Percentiles rank a stretch among this genome's conserved stretches.
Conservation (phyloP, 768 basidiomycete genomes). For the Xanthoconium purpureum region DNA sequence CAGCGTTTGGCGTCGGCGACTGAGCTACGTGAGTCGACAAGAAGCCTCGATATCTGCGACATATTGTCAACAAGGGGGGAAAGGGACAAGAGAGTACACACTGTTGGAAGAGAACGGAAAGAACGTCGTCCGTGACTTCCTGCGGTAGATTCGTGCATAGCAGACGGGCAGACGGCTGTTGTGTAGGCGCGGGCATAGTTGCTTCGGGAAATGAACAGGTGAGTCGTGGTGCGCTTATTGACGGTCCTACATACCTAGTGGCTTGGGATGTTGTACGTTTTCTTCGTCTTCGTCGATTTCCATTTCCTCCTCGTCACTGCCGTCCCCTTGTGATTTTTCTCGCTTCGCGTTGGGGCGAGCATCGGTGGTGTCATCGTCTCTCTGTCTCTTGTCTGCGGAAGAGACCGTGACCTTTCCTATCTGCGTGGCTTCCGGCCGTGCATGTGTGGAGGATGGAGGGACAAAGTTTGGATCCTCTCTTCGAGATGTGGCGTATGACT, state of each 20-base stretch:
- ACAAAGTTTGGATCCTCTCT: slow-evolving; percentile 81
- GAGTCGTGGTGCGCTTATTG: slow-evolving; percentile 4
- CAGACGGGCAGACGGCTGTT: slow-evolving; percentile 58
- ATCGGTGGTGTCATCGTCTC: slow-evolving; percentile 59
- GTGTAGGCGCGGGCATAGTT: slow-evolving; percentile 46
- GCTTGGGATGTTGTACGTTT: slow-evolving; percentile 37
- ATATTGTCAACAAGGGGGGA: background rate
- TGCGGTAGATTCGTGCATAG: slow-evolving; percentile 85
- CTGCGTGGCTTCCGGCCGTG: slow-evolving; percentile 44
- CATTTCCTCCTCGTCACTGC: slow-evolving; percentile 82
- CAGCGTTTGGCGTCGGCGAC: slow-evolving; percentile 65
- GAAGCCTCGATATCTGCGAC: slow-evolving; percentile 78
- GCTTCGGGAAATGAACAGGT: slow-evolving; percentile 23
- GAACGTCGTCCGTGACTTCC: slow-evolving; percentile 84
- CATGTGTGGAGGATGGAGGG: slow-evolving; percentile 64
- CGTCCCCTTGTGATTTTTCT: slow-evolving; percentile 61
- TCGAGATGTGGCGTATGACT: slow-evolving; percentile 80
- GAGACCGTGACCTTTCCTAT: slow-evolving; percentile 37
- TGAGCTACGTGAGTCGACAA: slow-evolving; percentile 64
- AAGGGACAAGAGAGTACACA: slow-evolving; percentile 40
- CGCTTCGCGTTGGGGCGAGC: slow-evolving; percentile 62
- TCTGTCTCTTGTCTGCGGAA: slow-evolving; percentile 55
- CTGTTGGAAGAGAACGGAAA: slow-evolving; percentile 90
- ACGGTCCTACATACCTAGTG: slow-evolving; percentile 45
- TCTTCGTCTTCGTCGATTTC: slow-evolving; percentile 92